These are phyloP conservation scores for Lepraria neglecta DNA, from an alignment of 495 filamentous ascomycete genomes.

Conservation along the genomic window DNA sequence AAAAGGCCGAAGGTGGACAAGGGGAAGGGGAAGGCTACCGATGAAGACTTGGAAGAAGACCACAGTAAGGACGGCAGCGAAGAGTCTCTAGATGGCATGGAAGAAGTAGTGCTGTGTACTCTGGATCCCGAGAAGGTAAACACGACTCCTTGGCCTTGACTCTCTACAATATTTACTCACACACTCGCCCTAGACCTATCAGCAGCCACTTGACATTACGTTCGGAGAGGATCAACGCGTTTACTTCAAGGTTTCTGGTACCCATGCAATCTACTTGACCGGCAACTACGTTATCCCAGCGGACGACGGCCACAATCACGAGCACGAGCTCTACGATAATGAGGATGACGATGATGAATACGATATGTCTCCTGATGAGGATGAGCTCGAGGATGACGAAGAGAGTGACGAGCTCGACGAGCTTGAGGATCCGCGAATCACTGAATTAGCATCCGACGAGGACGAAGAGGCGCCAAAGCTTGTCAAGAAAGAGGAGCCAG, in stretches of 20 bases:
- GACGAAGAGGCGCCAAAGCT: conserved; percentile 69
- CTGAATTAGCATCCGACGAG: conserved; percentile 79
- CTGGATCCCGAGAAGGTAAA: conserved; percentile 75
- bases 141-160: not conserved
- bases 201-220: conserved; percentile 91
- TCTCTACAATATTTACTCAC: conserved; percentile 16
- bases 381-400: conserved; percentile 63
- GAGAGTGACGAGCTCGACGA: conserved; percentile 81
- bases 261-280: conserved; percentile 82
- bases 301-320: conserved; percentile 45
- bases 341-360: conserved; percentile 68
- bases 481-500: conserved; percentile 47
- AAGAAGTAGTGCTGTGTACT: conserved; percentile 90
- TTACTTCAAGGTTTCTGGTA: conserved; percentile 87
- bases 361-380: conserved; percentile 74
- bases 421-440: conserved; percentile 71
- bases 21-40: conserved; percentile 72
- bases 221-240: conserved; percentile 78
- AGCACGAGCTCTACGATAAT: conserved; percentile 50
- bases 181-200: conserved; percentile 64
- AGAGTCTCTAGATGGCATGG: conserved; percentile 53
- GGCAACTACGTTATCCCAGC: conserved; percentile 81
- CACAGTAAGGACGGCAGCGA: conserved; percentile 57
- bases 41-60: conserved; percentile 57
- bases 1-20: conserved; percentile 53